Conservation (phyloP, 805 yeast species). For the Nakazawaea ernobii region DNA sequence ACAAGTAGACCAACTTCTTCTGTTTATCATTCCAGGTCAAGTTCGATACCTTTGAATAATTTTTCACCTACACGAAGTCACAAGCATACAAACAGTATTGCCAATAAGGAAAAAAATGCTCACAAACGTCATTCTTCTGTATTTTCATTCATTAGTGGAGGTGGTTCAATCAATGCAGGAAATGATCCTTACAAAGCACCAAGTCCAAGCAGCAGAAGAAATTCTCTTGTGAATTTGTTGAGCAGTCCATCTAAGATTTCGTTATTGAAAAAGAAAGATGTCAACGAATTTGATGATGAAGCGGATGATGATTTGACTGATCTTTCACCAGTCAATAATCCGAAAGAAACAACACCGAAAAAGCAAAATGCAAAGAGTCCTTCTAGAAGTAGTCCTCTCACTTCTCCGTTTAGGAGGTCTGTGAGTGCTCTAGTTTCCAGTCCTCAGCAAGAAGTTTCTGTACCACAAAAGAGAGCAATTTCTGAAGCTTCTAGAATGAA, state of each 20-base stretch:
- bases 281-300: conserved; percentile 14
- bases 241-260: conserved; percentile 11
- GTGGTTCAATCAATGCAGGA: conserved; percentile 4
- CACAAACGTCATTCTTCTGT: conserved; percentile 62
- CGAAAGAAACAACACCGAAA: conserved; percentile 9
- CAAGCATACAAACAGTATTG: conserved; percentile 18
- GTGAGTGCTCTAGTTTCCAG: conserved; percentile 44
- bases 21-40: conserved; percentile 37
- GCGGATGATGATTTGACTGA: conserved; percentile 17
- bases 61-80: conserved; percentile 28
- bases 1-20: conserved; percentile 21
- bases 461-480: conserved; percentile 22
- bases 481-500: conserved; percentile 46
- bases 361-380: conserved; percentile 12
- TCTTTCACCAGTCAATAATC: conserved; percentile 1
- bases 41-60: conserved; percentile 25
- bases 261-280: conserved; percentile 9
- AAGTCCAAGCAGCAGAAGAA: conserved; percentile 6
- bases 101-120: conserved; percentile 21
- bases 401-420: conserved; percentile 38
- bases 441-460: conserved; percentile 1
- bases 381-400: not conserved
- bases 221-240: conserved; percentile 9
- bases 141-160: conserved; percentile 40
- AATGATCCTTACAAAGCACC: conserved; percentile 8